These are phyloP conservation scores for Fusarium humuli DNA, from an alignment of 2,329 filamentous ascomycete genomes.

Conservation along the genomic window DNA sequence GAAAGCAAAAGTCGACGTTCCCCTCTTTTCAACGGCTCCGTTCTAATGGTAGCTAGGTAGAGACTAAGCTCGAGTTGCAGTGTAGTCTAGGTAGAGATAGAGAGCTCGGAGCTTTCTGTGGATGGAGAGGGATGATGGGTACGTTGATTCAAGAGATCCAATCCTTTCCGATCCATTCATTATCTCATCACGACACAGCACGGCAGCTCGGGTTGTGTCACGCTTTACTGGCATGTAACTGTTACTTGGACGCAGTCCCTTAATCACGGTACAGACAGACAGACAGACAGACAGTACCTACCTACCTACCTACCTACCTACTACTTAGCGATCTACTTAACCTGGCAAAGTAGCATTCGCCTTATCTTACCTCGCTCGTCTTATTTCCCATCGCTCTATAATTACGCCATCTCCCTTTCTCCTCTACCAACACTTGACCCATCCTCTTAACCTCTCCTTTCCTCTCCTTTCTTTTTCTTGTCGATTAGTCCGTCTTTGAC, in stretches of 20 bases:
- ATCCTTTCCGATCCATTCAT: background rate
- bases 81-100: background rate
- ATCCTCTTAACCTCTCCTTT: background rate
- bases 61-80: background rate
- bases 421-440: conserved; percentile 19
- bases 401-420: background rate
- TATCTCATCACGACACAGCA: background rate
- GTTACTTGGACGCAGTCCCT: background rate
- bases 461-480: conserved; percentile 3
- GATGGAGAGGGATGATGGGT: background rate
- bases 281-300: background rate
- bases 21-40: conserved; percentile 11
- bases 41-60: background rate
- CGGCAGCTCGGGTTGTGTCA: background rate
- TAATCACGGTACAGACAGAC: background rate
- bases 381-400: conserved; percentile 11
- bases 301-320: background rate
- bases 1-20: background rate
- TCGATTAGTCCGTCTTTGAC: conserved; percentile 7
- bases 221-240: background rate
- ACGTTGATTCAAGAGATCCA: background rate
- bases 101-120: background rate
- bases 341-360: conserved; percentile 19
- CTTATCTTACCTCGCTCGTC: conserved; percentile 21
- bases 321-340: conserved; percentile 5